Base-by-base conservation (phyloP, 176 grass and related monocot genomes). In the Oryza glumipatula region DNA sequence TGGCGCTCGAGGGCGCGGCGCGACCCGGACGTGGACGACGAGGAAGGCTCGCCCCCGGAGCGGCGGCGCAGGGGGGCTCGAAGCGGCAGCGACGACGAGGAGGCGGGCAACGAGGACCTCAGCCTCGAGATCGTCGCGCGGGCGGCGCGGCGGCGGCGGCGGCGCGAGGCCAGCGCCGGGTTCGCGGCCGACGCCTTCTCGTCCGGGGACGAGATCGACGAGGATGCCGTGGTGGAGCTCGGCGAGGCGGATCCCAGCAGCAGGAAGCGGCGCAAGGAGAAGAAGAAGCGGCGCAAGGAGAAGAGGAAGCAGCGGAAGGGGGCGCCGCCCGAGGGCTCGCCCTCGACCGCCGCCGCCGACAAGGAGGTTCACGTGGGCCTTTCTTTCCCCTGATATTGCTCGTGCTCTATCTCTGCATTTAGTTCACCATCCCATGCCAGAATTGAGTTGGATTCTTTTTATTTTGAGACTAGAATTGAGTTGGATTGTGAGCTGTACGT, bases 31-130 rank as follows among this genome's bases (percentile, higher is more conserved):
- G 45, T 83, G 10, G 66, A 82, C 19, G 54, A 58, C 66, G 85
- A 86, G 74, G 76, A 68, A 10, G 60, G 1, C 7, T 72, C 76
- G 7, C 76, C 43, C 5, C 39, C 13, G 30, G 6, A 9, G 54
- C 65, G 46, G 70, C 43, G 33, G 17, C 60, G 44, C 58, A 63
- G 58, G 36, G 33, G 16, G 9, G 14, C 14, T 16, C 22, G 63
- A 1, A n/a, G 54, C 54, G 6, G 54, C 54, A 14, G 54, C 73
- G 92, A 90, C 7, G 93, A 95, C 46, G 89, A 93, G 10, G 91
- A 91, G 66, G 72, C 3, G 68, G 84, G 89, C 28, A 99, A 99
- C 90, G 88, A 92, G 86, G 96, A 99, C 72, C 91, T 99, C 71
- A 94, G 77, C 51, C 86, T 99, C 13, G 93, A 92, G 60, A 90